phyloP scores from a whole-genome alignment of 2,329 filamentous ascomycete species.

The Diaporthe longicolla region DNA sequence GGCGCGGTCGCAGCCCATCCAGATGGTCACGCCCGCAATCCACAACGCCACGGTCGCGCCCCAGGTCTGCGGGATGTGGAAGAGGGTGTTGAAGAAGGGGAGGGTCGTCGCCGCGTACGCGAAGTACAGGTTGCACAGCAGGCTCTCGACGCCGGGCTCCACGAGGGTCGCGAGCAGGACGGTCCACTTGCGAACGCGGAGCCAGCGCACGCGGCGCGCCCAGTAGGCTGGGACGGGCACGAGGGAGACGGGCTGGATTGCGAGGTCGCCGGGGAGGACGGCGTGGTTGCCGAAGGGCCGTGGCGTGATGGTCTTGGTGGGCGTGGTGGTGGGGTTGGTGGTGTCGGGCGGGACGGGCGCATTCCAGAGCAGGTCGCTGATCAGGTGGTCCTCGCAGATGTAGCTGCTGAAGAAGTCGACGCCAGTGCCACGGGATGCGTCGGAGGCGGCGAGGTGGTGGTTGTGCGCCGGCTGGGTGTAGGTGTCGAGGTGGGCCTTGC shows the following conservation, averaged over 20 bases:
- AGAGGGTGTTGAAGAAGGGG: slow-evolving; percentile 68
- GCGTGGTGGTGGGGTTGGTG: neutral
- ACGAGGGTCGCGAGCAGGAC: slow-evolving; percentile 90
- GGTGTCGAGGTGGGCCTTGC: slow-evolving; percentile 87
- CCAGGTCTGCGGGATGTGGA: slow-evolving; percentile 77
- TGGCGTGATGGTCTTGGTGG: neutral
- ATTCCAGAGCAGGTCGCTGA: slow-evolving; percentile 92
- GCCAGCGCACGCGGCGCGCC: slow-evolving; percentile 87
- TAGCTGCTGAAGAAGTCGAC: slow-evolving; percentile 95
- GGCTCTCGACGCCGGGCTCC: slow-evolving; percentile 91
- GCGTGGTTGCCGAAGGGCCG: slow-evolving; percentile 81
- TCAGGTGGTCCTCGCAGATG: slow-evolving; percentile 97
- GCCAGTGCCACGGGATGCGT: slow-evolving; percentile 68
- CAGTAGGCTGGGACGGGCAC: slow-evolving; percentile 85
- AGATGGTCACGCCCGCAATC: slow-evolving; percentile 73
- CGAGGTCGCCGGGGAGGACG: slow-evolving; percentile 86
- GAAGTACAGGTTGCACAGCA: slow-evolving; percentile 86
- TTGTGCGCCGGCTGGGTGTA: slow-evolving; percentile 69
- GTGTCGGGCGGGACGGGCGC: slow-evolving; percentile 62
- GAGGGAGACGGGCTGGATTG: slow-evolving; percentile 87
- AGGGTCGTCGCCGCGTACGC: slow-evolving; percentile 84
- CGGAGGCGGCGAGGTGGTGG: slow-evolving; percentile 56
- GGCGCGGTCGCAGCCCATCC: slow-evolving; percentile 83
- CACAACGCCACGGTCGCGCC: slow-evolving; percentile 74
- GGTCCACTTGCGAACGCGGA: slow-evolving; percentile 94